phyloP scores from a whole-genome alignment of 1,284 basidiomycete genomes.

The Mycena citricolor region DNA sequence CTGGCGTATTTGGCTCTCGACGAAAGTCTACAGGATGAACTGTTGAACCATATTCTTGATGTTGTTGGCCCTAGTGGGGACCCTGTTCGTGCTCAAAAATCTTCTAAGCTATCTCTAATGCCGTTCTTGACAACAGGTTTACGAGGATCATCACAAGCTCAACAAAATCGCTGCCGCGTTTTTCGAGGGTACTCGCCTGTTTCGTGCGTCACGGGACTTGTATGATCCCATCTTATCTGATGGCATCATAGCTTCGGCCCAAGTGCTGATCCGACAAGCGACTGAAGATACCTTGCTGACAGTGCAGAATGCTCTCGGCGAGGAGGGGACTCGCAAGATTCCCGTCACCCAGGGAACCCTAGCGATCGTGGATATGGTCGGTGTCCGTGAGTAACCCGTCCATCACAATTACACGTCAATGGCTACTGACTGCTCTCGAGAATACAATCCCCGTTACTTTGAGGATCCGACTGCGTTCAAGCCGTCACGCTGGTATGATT shows the following conservation, averaged over 20 bases:
- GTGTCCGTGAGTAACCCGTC: constrained; percentile 45
- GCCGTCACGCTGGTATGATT: constrained; percentile 40
- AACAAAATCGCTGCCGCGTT: constrained; percentile 46
- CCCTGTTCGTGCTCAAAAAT: constrained; percentile 33
- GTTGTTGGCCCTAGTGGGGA: constrained; percentile 41
- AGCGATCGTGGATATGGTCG: constrained; percentile 48
- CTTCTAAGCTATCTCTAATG: neutral
- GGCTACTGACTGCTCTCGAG: constrained; percentile 22
- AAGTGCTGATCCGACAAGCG: constrained; percentile 12
- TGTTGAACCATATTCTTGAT: constrained; percentile 43
- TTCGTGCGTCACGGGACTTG: constrained; percentile 36
- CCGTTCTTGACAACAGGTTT: constrained; percentile 30
- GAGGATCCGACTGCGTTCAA: constrained; percentile 39
- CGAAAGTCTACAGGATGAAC: constrained; percentile 46
- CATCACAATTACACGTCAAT: neutral
- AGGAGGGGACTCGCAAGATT: constrained; percentile 15
- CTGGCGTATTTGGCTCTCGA: constrained; percentile 46
- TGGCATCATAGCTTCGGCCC: constrained; percentile 8
- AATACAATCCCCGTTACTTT: constrained; percentile 39
- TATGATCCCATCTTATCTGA: neutral
- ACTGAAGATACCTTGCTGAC: constrained; percentile 12
- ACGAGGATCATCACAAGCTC: constrained; percentile 44
- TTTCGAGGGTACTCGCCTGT: constrained; percentile 45
- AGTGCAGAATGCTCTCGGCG: constrained; percentile 5
- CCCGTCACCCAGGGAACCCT: constrained; percentile 30